A percentile compares a stretch with the other conserved stretches of the same genome.
Conservation (phyloP, 2,329 filamentous ascomycete genomes). For the Ceratocystis cacaofunesta region DNA sequence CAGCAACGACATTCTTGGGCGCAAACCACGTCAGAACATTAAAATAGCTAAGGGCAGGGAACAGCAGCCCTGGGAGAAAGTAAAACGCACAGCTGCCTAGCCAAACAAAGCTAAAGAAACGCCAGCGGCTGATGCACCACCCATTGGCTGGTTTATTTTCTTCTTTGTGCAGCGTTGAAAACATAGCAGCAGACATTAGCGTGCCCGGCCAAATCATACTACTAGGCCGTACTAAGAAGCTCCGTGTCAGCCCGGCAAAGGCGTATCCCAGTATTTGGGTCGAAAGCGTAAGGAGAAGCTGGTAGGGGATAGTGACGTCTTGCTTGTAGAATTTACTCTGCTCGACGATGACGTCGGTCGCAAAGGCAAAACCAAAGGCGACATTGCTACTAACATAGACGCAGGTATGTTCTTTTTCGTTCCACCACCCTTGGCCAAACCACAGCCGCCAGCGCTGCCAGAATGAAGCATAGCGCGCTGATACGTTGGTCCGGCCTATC, state of each 20-base stretch:
- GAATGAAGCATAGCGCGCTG: conserved; percentile 12
- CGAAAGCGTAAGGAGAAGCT: conserved; percentile 68
- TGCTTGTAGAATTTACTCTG: conserved; percentile 83
- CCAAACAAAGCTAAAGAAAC: conserved; percentile 69
- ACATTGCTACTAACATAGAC: conserved; percentile 85
- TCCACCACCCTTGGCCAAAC: conserved; percentile 70
- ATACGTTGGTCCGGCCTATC: conserved; percentile 16
- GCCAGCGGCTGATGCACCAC: conserved; percentile 70
- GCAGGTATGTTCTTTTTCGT: conserved; percentile 77
- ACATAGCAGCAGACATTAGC: conserved; percentile 79
- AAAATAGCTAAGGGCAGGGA: conserved; percentile 78
- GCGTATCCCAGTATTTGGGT: conserved; percentile 79
- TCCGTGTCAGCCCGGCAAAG: conserved; percentile 66
- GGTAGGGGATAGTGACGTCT: conserved; percentile 59
- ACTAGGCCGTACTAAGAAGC: conserved; percentile 69
- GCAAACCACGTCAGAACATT: conserved; percentile 81
- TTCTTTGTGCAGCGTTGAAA: conserved; percentile 69
- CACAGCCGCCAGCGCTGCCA: conserved; percentile 44
- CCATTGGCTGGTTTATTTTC: conserved; percentile 70
- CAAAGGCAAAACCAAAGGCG: conserved; percentile 78
- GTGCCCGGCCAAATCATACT: conserved; percentile 90
- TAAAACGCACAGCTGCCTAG: conserved; percentile 62
- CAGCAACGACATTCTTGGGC: conserved; percentile 69
- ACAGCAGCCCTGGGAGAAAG: conserved; percentile 67
- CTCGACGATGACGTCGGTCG: conserved; percentile 79